Conservation (phyloP, 441 rosid species). For the Populus trichocarpa region DNA sequence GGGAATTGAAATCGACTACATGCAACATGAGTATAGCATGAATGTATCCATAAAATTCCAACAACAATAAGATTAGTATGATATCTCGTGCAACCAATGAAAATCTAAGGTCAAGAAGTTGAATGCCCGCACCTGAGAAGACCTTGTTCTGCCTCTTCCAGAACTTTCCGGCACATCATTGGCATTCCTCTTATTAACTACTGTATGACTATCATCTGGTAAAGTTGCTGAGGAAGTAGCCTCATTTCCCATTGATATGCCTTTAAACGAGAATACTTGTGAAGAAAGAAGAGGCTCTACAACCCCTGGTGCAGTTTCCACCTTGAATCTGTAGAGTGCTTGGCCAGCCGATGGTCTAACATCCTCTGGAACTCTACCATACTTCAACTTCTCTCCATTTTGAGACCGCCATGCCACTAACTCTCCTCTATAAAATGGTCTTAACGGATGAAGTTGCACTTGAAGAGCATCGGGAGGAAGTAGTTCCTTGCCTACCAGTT, state of each 20-base stretch:
- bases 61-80: background rate
- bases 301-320: conserved; percentile 72
- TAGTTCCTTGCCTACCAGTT: conserved; percentile 72
- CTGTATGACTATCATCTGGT: conserved; percentile 31
- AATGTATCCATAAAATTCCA: background rate
- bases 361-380: conserved; percentile 94
- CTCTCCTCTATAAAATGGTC: conserved; percentile 96
- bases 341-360: conserved; percentile 95
- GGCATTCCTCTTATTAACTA: conserved; percentile 28
- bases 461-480: conserved; percentile 81
- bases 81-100: background rate
- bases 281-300: conserved; percentile 77
- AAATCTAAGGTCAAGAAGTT: background rate
- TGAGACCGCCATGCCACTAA: conserved; percentile 88
- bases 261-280: conserved; percentile 88
- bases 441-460: conserved; percentile 89
- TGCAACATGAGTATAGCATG: conserved; percentile 3
- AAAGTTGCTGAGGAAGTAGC: conserved; percentile 34
- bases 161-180: conserved; percentile 50
- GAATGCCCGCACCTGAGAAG: conserved; percentile 58
- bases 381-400: conserved; percentile 83
- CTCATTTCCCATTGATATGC: conserved; percentile 26
- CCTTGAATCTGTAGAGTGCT: conserved; percentile 83
- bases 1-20: background rate
- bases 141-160: conserved; percentile 40